phyloP scores from a whole-genome alignment of 176 grass and related monocot species.

The Eragrostis nindensis region DNA sequence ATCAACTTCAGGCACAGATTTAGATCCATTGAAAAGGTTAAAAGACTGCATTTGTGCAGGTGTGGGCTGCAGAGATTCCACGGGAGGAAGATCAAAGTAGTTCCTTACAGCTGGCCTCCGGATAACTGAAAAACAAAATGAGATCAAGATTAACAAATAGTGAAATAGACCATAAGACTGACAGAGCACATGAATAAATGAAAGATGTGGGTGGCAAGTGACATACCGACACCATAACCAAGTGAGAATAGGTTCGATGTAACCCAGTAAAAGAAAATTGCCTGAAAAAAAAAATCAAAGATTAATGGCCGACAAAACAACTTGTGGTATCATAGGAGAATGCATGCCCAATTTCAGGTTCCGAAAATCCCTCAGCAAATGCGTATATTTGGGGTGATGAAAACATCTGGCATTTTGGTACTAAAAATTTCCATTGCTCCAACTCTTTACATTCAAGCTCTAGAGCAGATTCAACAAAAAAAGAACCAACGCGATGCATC shows the following conservation, averaged over 20 bases:
- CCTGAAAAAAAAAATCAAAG: constrained; percentile 51
- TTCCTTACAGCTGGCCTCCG: constrained; percentile 58
- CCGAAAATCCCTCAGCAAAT: background rate
- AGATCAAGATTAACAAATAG: constrained; percentile 11
- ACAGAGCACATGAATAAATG: background rate
- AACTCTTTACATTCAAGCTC: background rate
- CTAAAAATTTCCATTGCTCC: background rate
- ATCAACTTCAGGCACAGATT: constrained; percentile 42
- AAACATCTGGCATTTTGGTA: background rate
- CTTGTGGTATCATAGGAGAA: background rate
- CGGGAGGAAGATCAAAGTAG: constrained; percentile 59
- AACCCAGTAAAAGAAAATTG: constrained; percentile 94
- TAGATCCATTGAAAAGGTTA: constrained; percentile 49
- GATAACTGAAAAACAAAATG: constrained; percentile 47
- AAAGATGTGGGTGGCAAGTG: background rate
- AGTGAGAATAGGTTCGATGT: constrained; percentile 93
- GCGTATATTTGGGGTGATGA: background rate
- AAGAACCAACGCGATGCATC: background rate
- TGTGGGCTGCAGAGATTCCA: constrained; percentile 38
- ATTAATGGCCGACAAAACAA: background rate
- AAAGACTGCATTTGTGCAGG: constrained; percentile 35
- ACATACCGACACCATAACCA: constrained; percentile 71
- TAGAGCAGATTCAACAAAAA: background rate
- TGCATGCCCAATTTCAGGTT: background rate
- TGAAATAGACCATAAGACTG: background rate